phyloP scores from a whole-genome alignment of 1,284 basidiomycete genomes.

The Trichosporon asahii region DNA sequence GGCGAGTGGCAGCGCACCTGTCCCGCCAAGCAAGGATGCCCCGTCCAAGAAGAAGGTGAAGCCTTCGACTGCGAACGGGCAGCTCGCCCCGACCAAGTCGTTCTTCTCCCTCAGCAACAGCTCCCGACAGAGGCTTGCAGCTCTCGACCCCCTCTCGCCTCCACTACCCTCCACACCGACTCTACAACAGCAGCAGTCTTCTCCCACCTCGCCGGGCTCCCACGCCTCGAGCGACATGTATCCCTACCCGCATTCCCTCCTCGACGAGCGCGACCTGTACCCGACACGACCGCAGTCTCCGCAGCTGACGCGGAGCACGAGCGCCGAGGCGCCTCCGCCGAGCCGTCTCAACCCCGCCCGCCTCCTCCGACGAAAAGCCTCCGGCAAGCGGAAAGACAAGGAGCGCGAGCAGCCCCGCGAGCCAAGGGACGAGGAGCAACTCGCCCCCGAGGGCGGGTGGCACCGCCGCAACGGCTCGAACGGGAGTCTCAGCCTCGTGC shows the following conservation, averaged over 20 bases:
- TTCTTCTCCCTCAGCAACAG: not conserved
- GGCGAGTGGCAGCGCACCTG: not conserved
- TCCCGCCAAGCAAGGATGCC: not conserved
- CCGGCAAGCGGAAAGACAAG: slow-evolving; percentile 6
- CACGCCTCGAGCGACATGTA: not conserved
- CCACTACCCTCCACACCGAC: not conserved
- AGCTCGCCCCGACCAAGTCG: slow-evolving; percentile 2
- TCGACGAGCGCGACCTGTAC: slow-evolving; percentile 1
- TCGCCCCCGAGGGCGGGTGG: slow-evolving; percentile 2
- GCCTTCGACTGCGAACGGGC: not conserved
- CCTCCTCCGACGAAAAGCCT: slow-evolving; percentile 15
- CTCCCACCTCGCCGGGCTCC: not conserved
- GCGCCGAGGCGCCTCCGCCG: slow-evolving; percentile 10
- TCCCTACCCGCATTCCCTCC: not conserved
- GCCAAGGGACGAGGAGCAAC: not conserved
- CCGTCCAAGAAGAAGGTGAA: not conserved
- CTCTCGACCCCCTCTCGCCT: not conserved
- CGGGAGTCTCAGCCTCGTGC: not conserved
- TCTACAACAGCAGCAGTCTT: not conserved
- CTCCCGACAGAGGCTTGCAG: slow-evolving; percentile 1
- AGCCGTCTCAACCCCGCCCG: slow-evolving; percentile 20
- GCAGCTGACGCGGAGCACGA: slow-evolving; percentile 3
- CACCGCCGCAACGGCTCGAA: not conserved
- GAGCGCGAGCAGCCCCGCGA: not conserved
- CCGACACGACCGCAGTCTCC: not conserved